Evolutionary conservation across 345 rosid genomes (phyloP).

Genomic region (Kernera saxatilis): DNA sequence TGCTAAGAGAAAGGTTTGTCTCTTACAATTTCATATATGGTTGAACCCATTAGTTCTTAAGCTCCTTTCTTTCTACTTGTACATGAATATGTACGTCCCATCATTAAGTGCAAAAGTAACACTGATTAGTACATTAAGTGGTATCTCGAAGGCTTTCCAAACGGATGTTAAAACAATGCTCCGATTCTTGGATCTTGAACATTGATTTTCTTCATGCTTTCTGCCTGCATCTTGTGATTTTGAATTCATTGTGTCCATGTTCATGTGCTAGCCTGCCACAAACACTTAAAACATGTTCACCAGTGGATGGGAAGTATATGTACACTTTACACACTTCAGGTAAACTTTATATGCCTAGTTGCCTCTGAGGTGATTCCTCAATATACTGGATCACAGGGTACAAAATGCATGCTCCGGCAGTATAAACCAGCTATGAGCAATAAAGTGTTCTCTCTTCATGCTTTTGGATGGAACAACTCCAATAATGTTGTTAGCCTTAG

Average conservation of each 20-base stretch:
- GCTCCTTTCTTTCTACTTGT: conserved; percentile 4
- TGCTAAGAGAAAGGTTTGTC: conserved; percentile 66
- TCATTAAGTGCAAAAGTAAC: not conserved
- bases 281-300: not conserved
- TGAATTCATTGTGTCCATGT: not conserved
- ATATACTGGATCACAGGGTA: conserved; percentile 60
- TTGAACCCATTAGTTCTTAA: not conserved
- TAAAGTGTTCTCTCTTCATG: conserved; percentile 46
- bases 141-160: not conserved
- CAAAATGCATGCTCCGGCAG: conserved; percentile 52
- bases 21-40: not conserved
- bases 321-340: not conserved
- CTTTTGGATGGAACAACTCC: conserved; percentile 37
- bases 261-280: not conserved
- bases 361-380: conserved; percentile 38
- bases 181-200: not conserved
- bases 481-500: conserved; percentile 37
- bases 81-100: not conserved
- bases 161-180: not conserved
- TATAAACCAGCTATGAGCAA: conserved; percentile 42
- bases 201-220: not conserved
- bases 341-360: conserved; percentile 26
- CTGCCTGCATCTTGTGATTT: conserved; percentile 1
- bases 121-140: not conserved
- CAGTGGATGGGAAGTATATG: not conserved